phyloP scores from a whole-genome alignment of 179 eudicot genomes.

The Silene vulgaris region DNA sequence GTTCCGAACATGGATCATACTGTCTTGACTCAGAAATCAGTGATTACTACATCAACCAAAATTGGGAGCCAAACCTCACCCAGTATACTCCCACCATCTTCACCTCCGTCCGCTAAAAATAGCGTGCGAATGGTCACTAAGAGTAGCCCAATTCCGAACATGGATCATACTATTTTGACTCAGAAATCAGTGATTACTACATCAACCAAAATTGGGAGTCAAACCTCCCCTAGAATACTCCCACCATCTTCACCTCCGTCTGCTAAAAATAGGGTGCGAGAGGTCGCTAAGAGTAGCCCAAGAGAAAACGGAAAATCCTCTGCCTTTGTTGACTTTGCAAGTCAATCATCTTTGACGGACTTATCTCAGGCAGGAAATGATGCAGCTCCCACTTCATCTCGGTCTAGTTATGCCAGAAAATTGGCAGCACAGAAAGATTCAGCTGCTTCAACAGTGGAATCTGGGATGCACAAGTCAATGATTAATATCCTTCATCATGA shows the following conservation, averaged over 20 bases:
- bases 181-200: constrained; percentile 25
- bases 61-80: constrained; percentile 23
- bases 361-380: constrained; percentile 30
- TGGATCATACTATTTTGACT: constrained; percentile 14
- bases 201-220: constrained; percentile 24
- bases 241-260: constrained; percentile 30
- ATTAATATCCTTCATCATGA: constrained; percentile 20
- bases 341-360: constrained; percentile 29
- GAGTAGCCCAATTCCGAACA: constrained; percentile 6
- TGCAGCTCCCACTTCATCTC: constrained; percentile 23
- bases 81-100: constrained; percentile 17
- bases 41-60: constrained; percentile 21
- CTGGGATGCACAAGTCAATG: constrained; percentile 23
- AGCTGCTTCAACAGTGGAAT: constrained; percentile 13
- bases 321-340: constrained; percentile 24
- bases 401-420: constrained; percentile 23
- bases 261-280: constrained; percentile 23
- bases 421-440: constrained; percentile 26
- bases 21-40: constrained; percentile 24
- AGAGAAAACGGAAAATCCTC: constrained; percentile 23
- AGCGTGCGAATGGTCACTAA: constrained; percentile 21
- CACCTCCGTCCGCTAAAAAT: constrained; percentile 30
- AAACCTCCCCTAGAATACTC: constrained; percentile 18
- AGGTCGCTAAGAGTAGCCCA: constrained; percentile 18
- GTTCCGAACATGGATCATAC: constrained; percentile 15